Percentiles rank a stretch among this genome's conserved stretches.
These are phyloP conservation scores for Paramecium biaurelia DNA, from an alignment of 73 alveolate species.

Conservation along the genomic window DNA sequence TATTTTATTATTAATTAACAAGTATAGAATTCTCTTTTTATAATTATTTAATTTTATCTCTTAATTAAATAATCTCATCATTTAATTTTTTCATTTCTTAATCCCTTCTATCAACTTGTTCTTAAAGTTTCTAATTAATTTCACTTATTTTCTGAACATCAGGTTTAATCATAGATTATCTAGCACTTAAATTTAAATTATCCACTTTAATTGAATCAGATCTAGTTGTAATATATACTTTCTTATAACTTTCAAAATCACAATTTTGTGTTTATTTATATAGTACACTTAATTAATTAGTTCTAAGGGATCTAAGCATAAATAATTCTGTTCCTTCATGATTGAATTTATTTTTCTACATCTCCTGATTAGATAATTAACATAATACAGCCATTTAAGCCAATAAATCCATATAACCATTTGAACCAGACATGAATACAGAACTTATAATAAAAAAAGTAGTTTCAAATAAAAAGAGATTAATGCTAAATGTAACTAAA, in stretches of 20 bases:
- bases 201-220: background rate
- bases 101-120: background rate
- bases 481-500: background rate
- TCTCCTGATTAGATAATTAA: background rate
- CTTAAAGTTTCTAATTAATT: background rate
- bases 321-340: background rate
- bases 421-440: background rate
- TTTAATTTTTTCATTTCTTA: background rate
- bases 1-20: background rate
- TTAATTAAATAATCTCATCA: background rate
- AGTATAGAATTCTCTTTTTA: background rate
- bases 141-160: background rate
- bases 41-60: background rate
- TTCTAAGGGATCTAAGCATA: background rate
- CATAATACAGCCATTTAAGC: background rate
- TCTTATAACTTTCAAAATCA: conserved; percentile 2
- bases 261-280: background rate
- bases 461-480: conserved; percentile 8
- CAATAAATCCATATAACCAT: background rate
- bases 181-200: background rate
- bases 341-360: background rate
- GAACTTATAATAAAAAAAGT: background rate
- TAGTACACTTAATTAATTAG: background rate
- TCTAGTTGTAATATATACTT: background rate
- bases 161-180: background rate